Evolutionary conservation across 2,329 filamentous ascomycete species (phyloP).

Genomic region (Metarhizium sp.): DNA sequence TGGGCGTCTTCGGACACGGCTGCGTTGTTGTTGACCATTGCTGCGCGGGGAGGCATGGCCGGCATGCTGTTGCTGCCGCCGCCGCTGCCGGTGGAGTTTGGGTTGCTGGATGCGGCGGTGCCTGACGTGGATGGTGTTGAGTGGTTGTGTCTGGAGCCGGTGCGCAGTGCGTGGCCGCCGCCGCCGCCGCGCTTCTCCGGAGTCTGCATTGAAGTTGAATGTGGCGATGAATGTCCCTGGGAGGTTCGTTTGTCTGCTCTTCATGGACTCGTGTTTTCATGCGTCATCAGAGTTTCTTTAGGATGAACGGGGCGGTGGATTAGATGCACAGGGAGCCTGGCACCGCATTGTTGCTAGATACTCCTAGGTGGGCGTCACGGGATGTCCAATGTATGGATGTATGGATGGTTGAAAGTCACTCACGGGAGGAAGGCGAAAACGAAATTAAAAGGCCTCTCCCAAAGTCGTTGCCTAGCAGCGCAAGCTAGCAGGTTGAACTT

Average conservation of each 20-base stretch:
- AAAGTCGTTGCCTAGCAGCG: neutral
- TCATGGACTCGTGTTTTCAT: neutral
- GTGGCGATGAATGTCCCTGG: neutral
- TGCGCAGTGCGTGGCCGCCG: constrained; percentile 15
- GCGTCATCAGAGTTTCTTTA: neutral
- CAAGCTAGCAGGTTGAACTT: neutral
- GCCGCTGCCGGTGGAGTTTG: constrained; percentile 7
- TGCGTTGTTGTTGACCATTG: constrained; percentile 14
- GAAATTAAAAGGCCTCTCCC: neutral
- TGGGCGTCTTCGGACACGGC: constrained; percentile 15
- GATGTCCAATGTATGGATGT: too few species aligned
- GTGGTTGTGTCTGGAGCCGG: constrained; percentile 9
- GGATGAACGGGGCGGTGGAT: neutral
- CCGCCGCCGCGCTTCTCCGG: constrained; percentile 36
- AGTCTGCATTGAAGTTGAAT: constrained; percentile 10
- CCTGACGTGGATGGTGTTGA: constrained; percentile 11
- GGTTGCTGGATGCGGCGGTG: constrained; percentile 15
- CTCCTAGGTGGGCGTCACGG: too few species aligned
- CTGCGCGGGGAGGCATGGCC: constrained; percentile 20
- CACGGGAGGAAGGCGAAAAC: neutral
- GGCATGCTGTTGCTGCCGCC: constrained; percentile 20
- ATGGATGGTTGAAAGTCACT: too few species aligned
- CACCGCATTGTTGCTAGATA: neutral
- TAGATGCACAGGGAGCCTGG: neutral
- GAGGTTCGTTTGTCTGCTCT: neutral